Evolutionary conservation across 768 basidiomycete genomes (phyloP), one percentile per base, ranked within the genome.

Genomic region (Candolleomyces eurysporus): DNA sequence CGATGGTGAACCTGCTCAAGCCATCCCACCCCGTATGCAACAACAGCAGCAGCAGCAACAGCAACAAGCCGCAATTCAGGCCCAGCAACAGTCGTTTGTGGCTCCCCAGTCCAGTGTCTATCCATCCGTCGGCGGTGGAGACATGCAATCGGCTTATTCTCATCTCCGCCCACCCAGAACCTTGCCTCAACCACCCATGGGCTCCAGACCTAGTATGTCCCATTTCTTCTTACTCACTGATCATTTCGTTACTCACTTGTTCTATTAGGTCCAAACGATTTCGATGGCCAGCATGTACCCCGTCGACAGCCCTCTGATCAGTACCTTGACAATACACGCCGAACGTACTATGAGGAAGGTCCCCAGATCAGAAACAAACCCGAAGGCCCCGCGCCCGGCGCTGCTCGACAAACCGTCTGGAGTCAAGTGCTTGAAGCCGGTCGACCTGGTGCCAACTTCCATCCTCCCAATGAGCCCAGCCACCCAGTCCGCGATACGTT

Each of bases 351-450:
- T 61, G 87, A 88, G 26, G 84, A 84, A 61, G 79, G 78, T 49
- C 76, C 74, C 22, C 82, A 79, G 61, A 72, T 81, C 40, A 31
- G 22, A 17, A 80, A 79, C 16, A 86, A 88, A 61, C 78, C 85
- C 19, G 84, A 87, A 6, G 75, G 79, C 60, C 81, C 84, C 40
- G 77, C 79, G 22, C 80, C 77, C 39, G 82, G 82, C 56, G 74
- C 84, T 49, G 76, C 84, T 31, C 83, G 90, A 48, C 89, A 91
- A 59, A 84, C 78, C 52, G 82, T 96, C 60, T 98, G 95, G 96
- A 94, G 90, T 68, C 89, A 92, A 71, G 92, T 91, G 50, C 85
- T 96, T 63, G 91, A 96, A 60, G 81, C 87, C 48, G 82, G 84
- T 30, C 82, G 80, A 46, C 78, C 81, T 48, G 74, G 81, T 14